Conservation (phyloP, 805 yeast genomes). For the Starmerella tilneyi region DNA sequence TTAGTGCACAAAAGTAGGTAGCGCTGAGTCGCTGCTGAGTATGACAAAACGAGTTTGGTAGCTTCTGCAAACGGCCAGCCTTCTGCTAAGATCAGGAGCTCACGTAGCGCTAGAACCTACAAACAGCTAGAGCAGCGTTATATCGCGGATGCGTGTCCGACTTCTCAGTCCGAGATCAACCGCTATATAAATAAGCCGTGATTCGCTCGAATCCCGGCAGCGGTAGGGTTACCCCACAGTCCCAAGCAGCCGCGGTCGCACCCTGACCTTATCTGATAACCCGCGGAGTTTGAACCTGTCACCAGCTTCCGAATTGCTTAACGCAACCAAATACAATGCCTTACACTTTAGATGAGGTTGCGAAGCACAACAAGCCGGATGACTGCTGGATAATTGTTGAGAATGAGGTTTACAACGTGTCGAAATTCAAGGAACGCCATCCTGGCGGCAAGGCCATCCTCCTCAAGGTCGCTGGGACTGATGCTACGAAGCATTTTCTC, state of each 20-base stretch:
- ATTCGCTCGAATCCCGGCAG: constrained; percentile 4
- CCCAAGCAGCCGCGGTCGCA: background rate
- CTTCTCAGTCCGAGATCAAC: too few relatives aligned
- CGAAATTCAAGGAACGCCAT: constrained; percentile 48
- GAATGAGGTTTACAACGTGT: constrained; percentile 67
- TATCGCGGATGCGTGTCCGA: background rate
- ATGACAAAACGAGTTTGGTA: too few relatives aligned
- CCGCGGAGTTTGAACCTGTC: background rate
- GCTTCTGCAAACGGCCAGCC: too few relatives aligned
- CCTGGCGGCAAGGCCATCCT: constrained; percentile 54
- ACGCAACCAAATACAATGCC: constrained; percentile 2
- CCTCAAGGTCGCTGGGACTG: constrained; percentile 54
- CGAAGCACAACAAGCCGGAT: constrained; percentile 44
- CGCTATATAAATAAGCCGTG: constrained; percentile 5
- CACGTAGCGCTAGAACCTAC: too few relatives aligned
- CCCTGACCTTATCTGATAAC: too few relatives aligned
- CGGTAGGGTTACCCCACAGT: constrained; percentile 10
- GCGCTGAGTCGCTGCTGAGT: too few relatives aligned
- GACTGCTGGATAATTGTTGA: constrained; percentile 83
- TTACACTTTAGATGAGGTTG: constrained; percentile 31
- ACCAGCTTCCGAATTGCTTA: background rate
- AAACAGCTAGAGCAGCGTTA: background rate
- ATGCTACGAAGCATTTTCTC: constrained; percentile 73
- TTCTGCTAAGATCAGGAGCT: too few relatives aligned
- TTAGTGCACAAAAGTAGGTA: too few relatives aligned